Percentiles rank a stretch among this genome's conserved stretches.
phyloP scores from a whole-genome alignment of 345 rosid genomes.

The Isatis tinctoria region DNA sequence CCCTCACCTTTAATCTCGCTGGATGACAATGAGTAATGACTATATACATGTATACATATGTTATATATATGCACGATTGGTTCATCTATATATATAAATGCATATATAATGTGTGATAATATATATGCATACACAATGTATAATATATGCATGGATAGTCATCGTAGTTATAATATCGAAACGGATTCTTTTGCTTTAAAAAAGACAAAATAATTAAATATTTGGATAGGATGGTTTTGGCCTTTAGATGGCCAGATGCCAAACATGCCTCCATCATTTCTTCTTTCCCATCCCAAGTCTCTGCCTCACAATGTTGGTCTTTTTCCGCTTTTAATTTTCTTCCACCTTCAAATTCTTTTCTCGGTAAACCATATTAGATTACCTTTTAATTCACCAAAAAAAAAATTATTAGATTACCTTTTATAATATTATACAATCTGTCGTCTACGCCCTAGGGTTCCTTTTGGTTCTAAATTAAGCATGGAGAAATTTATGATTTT shows the following conservation, averaged over 20 bases:
- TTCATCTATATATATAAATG: no score
- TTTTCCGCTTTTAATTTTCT: conserved; percentile 3
- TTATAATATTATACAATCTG: neutral
- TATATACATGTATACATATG: neutral
- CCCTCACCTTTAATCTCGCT: conserved; percentile 15
- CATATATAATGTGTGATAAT: neutral
- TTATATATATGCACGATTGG: neutral
- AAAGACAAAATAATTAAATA: conserved; percentile 29
- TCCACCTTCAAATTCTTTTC: conserved; percentile 3
- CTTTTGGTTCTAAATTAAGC: neutral
- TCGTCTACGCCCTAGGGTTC: neutral
- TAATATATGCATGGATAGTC: conserved; percentile 15
- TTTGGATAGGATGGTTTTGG: conserved; percentile 28
- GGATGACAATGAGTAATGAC: conserved; percentile 16
- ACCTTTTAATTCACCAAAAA: no score
- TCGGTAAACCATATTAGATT: neutral
- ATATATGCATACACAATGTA: neutral
- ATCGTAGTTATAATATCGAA: conserved; percentile 25
- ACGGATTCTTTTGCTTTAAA: conserved; percentile 26
- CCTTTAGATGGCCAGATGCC: conserved; percentile 35
- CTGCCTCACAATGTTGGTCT: conserved; percentile 31
- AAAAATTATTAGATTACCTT: neutral
- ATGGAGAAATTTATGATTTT: neutral
- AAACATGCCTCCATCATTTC: conserved; percentile 38
- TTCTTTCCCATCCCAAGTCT: conserved; percentile 15